phyloP scores from a whole-genome alignment of 2,329 filamentous ascomycete genomes.

The Alternaria novae-zelandiae region DNA sequence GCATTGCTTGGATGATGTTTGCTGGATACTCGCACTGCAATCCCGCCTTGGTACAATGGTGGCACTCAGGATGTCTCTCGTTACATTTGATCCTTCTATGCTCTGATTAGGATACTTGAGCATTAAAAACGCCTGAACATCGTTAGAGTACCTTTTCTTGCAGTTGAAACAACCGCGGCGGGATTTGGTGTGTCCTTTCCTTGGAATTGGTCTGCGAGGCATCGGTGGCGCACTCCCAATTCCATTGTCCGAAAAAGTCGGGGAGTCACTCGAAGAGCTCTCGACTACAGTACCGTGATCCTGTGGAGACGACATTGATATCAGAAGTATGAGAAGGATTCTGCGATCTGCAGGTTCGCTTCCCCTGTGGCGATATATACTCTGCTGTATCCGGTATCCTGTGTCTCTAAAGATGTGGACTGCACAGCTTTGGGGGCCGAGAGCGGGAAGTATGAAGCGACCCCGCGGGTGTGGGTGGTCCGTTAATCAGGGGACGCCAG shows the following conservation, averaged over 20 bases:
- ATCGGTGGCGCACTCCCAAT: constrained; percentile 26
- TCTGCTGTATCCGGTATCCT: constrained; percentile 17
- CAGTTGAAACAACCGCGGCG: constrained; percentile 71
- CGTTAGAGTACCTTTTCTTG: constrained; percentile 50
- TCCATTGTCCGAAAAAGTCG: constrained; percentile 28
- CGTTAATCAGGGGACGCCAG: constrained; percentile 33
- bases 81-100: constrained; percentile 72
- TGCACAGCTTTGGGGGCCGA: constrained; percentile 40
- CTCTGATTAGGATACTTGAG: constrained; percentile 2
- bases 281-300: constrained; percentile 28
- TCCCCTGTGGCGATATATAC: constrained; percentile 39
- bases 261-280: constrained; percentile 42
- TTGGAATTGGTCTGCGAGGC: constrained; percentile 45
- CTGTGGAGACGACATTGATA: constrained; percentile 30
- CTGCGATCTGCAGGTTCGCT: constrained; percentile 22
- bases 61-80: constrained; percentile 68
- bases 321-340: constrained; percentile 18
- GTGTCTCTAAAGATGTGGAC: constrained; percentile 17
- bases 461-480: constrained; percentile 25
- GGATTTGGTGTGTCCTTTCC: constrained; percentile 71
- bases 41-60: constrained; percentile 68
- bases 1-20: constrained; percentile 42
- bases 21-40: constrained; percentile 69
- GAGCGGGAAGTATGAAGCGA: constrained; percentile 34
- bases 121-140: background rate